Conservation (phyloP, 75 land plant genomes). For the Pinus taeda region DNA sequence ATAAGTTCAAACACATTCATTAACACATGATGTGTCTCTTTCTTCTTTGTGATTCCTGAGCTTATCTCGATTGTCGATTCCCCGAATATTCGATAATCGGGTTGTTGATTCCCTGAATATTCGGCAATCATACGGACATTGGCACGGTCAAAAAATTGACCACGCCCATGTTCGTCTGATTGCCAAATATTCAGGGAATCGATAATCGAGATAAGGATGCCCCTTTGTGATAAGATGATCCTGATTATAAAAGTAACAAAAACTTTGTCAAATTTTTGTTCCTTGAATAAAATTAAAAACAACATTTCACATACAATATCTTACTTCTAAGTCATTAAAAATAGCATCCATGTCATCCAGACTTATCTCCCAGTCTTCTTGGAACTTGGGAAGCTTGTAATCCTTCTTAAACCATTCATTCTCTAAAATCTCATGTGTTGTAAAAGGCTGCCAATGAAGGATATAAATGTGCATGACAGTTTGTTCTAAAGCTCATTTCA, state of each 20-base stretch:
- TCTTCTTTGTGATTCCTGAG: constrained; percentile 59
- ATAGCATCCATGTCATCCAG: constrained; percentile 89
- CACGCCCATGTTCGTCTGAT: too few relatives aligned
- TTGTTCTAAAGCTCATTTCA: too few relatives aligned
- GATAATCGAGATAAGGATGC: too few relatives aligned
- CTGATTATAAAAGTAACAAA: constrained; percentile 9
- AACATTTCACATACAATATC: neutral
- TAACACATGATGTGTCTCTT: constrained; percentile 60
- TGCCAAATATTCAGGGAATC: too few relatives aligned
- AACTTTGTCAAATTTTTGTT: too few relatives aligned
- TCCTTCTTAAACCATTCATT: constrained; percentile 93
- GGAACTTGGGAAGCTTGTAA: constrained; percentile 68
- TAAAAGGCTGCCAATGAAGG: constrained; percentile 55
- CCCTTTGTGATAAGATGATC: constrained; percentile 69
- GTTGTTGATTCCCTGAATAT: too few relatives aligned
- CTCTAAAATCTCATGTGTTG: constrained; percentile 64
- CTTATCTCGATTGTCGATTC: too few relatives aligned
- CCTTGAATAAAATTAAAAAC: too few relatives aligned
- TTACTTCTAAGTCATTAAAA: constrained; percentile 72
- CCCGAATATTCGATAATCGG: too few relatives aligned
- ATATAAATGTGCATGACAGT: too few relatives aligned
- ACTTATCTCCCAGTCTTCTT: constrained; percentile 54
- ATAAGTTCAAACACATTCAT: constrained; percentile 99
- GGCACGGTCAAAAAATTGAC: too few relatives aligned
- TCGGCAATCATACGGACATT: too few relatives aligned